Evolutionary conservation across 2,329 filamentous ascomycete genomes (phyloP).

Genomic region (Aplosporella prunicola): DNA sequence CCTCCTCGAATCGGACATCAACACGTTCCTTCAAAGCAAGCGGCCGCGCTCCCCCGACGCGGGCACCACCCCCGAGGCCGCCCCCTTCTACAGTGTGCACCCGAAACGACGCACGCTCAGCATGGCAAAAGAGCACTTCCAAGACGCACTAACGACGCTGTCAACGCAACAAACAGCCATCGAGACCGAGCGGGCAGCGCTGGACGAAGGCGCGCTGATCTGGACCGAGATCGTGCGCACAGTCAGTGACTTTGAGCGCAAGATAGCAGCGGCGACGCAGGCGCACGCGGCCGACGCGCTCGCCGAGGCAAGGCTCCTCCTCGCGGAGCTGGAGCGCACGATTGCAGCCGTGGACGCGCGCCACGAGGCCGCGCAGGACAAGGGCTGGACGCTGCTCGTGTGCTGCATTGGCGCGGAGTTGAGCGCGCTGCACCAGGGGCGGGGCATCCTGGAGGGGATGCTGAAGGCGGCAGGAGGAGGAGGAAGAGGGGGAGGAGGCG

Average conservation of each 20-base stretch:
- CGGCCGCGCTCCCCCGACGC: slow-evolving; percentile 33
- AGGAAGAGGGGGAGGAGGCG: slow-evolving; percentile 17
- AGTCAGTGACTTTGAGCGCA: slow-evolving; percentile 56
- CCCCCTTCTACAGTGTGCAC: slow-evolving; percentile 22
- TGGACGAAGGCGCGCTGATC: slow-evolving; percentile 56
- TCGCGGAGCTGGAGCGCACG: slow-evolving; percentile 48
- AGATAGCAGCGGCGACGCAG: slow-evolving; percentile 48
- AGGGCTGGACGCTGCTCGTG: slow-evolving; percentile 65
- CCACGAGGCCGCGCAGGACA: slow-evolving; percentile 47
- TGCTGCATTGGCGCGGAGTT: slow-evolving; percentile 67
- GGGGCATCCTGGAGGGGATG: slow-evolving; percentile 41
- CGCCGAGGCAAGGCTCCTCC: slow-evolving; percentile 23
- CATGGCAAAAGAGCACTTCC: slow-evolving; percentile 65
- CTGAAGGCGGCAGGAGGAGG: slow-evolving; percentile 18
- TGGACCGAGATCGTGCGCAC: slow-evolving; percentile 55
- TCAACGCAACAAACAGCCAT: slow-evolving; percentile 47
- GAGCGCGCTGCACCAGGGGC: slow-evolving; percentile 55
- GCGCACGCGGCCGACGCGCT: slow-evolving; percentile 19
- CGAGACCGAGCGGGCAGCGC: slow-evolving; percentile 52
- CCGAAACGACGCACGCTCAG: slow-evolving; percentile 57
- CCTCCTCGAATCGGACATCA: slow-evolving; percentile 55
- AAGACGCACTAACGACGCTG: slow-evolving; percentile 50
- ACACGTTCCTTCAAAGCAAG: slow-evolving; percentile 49
- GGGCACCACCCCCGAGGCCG: not conserved
- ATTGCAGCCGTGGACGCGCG: slow-evolving; percentile 47